Base-by-base conservation (phyloP, 1,139 yeast genomes). In the Debaryomyces singareniensis region DNA sequence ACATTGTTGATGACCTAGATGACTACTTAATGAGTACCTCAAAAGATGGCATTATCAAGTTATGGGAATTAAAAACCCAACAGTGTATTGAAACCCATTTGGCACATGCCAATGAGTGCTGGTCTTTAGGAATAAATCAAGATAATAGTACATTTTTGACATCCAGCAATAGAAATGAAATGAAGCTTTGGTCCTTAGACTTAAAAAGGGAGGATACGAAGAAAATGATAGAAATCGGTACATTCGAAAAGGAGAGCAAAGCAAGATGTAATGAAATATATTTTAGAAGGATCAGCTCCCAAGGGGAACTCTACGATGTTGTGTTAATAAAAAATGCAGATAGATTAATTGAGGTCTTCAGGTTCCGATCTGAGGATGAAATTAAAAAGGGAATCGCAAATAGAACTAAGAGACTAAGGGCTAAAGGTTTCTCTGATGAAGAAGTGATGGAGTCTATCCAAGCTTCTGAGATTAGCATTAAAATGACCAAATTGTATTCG, bases 11-110 rank as follows among this genome's bases (percentile, higher is more conserved):
- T 36, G 69, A 68, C 9, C 50, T 72, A 48, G 87, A 79, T 35
- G 81, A 80, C 38, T 84, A 83, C 69, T 59, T 91, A 20, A 45
- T 87, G 24, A 77, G 87, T 42, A 76, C 80, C 1, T 75, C 95
- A 5, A 89, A 87, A 49, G 98, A 91, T 52, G 97, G 98, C 1
- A 63, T 87, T 33, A 68, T 91, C 42, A 91, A 91, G 51, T 58
- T 91, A 26, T 91, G 99, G 99, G 97, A 91, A 50, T 60, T 91
- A 41, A 80, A 78, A 47, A 65, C 93, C 9, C 89, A 84, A 50
- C 95, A 86, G 51, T 86, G 96, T 58, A 66, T 87, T 11, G 99
- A 91, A 53, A 87, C 97, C 1, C 97, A 87, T 53, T 76, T 89
- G 38, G 96, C 97, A 1, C 96, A 87, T 50, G 71, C 85, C 11